A percentile compares a stretch with the other conserved stretches of the same genome.
These are phyloP conservation scores for Apiotrichum veenhuisii DNA, from an alignment of 1,284 basidiomycete genomes.

Conservation along the genomic window DNA sequence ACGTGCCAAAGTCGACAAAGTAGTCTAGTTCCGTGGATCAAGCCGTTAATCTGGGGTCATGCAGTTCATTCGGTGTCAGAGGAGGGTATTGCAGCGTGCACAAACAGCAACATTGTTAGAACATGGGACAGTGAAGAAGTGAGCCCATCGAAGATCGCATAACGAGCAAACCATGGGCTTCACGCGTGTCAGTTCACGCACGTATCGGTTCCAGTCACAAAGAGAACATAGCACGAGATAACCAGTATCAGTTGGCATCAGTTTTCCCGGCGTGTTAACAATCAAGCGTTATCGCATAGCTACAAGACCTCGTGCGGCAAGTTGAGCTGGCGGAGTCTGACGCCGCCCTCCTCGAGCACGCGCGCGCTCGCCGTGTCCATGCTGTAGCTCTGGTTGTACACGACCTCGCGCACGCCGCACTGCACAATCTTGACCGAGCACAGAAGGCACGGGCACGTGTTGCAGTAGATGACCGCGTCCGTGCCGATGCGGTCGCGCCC, in stretches of 20 bases:
- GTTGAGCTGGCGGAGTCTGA: slow-evolving; percentile 63
- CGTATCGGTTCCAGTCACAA: no score
- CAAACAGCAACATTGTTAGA: no score
- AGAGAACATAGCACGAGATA: no score
- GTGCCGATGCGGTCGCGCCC: slow-evolving; percentile 77
- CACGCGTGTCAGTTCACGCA: no score
- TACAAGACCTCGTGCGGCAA: slow-evolving; percentile 27
- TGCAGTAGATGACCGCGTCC: slow-evolving; percentile 85
- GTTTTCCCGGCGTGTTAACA: no score
- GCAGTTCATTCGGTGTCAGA: not conserved
- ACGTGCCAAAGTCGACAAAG: slow-evolving; percentile 13
- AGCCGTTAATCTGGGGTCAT: no score
- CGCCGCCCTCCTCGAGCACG: slow-evolving; percentile 72
- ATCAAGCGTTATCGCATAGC: no score
- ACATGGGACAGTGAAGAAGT: no score
- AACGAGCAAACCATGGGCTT: not conserved
- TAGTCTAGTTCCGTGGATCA: not conserved
- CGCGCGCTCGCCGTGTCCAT: slow-evolving; percentile 82
- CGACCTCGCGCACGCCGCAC: slow-evolving; percentile 84
- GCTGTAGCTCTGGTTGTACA: slow-evolving; percentile 94
- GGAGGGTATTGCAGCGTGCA: no score
- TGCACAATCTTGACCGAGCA: slow-evolving; percentile 95
- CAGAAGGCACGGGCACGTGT: slow-evolving; percentile 82
- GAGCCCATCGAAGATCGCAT: no score
- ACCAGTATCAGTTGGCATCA: no score